Conservation (phyloP, 768 basidiomycete genomes). For the Lactarius hatsudake region DNA sequence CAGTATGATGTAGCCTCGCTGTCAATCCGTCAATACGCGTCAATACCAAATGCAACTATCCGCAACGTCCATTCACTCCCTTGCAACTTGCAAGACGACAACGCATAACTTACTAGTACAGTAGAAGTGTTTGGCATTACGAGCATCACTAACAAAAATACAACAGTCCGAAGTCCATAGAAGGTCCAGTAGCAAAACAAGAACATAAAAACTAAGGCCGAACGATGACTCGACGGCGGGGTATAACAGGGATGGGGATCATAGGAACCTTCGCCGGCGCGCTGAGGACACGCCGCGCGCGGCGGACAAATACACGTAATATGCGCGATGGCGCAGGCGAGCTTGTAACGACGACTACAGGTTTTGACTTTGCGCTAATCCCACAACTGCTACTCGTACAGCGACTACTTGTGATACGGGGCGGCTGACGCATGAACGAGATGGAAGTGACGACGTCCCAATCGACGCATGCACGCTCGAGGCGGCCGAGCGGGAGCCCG, state of each 20-base stretch:
- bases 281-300: conserved; percentile 3
- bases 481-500: conserved; percentile 6
- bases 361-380: background rate
- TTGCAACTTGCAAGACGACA: too few species aligned
- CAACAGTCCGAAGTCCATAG: background rate
- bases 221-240: conserved; percentile 1
- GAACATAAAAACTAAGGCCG: background rate
- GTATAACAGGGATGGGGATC: background rate
- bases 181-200: background rate
- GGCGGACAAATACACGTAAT: conserved; percentile 11
- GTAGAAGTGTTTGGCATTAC: too few species aligned
- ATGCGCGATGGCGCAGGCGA: conserved; percentile 1
- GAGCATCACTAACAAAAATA: background rate
- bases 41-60: too few species aligned
- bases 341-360: background rate
- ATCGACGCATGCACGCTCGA: conserved; percentile 14
- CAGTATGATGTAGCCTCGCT: too few species aligned
- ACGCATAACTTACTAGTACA: too few species aligned
- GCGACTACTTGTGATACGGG: background rate
- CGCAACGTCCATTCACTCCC: too few species aligned
- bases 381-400: background rate
- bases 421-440: background rate
- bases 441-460: conserved; percentile 6
- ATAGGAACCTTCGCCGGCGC: conserved; percentile 3
- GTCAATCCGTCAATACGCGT: too few species aligned